Conservation (phyloP, 2,329 filamentous ascomycete species). For the Nemania diffusa region DNA sequence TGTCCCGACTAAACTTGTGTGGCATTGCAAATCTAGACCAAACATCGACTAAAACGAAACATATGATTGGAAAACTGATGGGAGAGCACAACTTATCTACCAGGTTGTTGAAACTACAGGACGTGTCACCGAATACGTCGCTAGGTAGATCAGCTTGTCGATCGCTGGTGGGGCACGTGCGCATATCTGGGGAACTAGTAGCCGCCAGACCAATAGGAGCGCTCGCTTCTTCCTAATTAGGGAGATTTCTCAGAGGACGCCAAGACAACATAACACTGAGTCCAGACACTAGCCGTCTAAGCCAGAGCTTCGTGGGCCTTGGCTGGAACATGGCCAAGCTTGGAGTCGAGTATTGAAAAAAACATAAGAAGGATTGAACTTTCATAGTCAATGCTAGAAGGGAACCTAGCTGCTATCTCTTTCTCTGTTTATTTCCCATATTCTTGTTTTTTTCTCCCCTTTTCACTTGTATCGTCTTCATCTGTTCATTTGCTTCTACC, state of each 20-base stretch:
- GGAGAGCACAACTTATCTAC: not conserved
- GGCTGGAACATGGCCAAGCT: conserved; percentile 14
- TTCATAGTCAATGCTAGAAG: not conserved
- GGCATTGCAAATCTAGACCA: not conserved
- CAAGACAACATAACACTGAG: conserved; percentile 15
- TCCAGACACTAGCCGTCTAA: conserved; percentile 12
- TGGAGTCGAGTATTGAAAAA: not conserved
- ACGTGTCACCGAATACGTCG: conserved; percentile 3
- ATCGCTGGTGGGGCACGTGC: not conserved
- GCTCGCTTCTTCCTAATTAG: conserved; percentile 10
- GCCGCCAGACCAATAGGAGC: conserved; percentile 5
- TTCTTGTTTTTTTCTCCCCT: not conserved
- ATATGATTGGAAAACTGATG: not conserved
- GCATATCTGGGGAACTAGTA: conserved; percentile 16
- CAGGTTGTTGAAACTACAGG: conserved; percentile 14
- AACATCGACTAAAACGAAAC: not conserved
- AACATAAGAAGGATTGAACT: conserved; percentile 13
- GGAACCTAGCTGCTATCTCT: not conserved
- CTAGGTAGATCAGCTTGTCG: conserved; percentile 11
- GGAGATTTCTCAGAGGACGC: conserved; percentile 8
- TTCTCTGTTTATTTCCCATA: not conserved
- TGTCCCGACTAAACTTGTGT: not conserved
- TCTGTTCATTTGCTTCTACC: not conserved
- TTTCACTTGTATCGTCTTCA: not conserved
- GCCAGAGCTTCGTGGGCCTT: conserved; percentile 8